These are phyloP conservation scores for Sergeia podlipaevii DNA, from an alignment of 208 protist genomes.

Conservation along the genomic window DNA sequence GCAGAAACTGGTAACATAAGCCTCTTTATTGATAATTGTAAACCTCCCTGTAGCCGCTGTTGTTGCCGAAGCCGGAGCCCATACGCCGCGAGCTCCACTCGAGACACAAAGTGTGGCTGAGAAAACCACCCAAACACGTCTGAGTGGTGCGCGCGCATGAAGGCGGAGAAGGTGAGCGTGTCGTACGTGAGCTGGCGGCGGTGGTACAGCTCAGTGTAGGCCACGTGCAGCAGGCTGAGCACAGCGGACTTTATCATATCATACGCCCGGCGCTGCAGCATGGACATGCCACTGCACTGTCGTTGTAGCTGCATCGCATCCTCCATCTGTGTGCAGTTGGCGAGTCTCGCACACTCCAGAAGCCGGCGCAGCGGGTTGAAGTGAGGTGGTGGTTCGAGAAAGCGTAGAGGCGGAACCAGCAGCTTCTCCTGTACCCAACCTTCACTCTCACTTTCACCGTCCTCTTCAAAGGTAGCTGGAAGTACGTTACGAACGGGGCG, in stretches of 20 bases:
- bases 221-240: constrained; percentile 67
- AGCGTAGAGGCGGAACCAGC: constrained; percentile 37
- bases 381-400: constrained; percentile 32
- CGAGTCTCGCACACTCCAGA: constrained; percentile 48
- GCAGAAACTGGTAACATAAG: too few species aligned
- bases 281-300: constrained; percentile 60
- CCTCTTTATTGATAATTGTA: too few species aligned
- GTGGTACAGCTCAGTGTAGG: constrained; percentile 72
- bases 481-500: constrained; percentile 19
- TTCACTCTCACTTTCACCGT: constrained; percentile 48
- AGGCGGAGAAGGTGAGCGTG: constrained; percentile 31
- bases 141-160: constrained; percentile 36
- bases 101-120: constrained; percentile 49
- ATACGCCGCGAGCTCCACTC: not conserved
- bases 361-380: constrained; percentile 65
- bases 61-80: too few species aligned
- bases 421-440: constrained; percentile 61
- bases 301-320: constrained; percentile 44
- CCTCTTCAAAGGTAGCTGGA: constrained; percentile 17
- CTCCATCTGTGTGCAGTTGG: constrained; percentile 32
- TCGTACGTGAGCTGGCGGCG: constrained; percentile 16
- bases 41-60: too few species aligned
- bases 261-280: constrained; percentile 76
- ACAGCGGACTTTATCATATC: constrained; percentile 61
- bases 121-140: constrained; percentile 54